These are phyloP conservation scores for Saprolegnia parasitica DNA, from an alignment of 352 stramenopile species.

Conservation along the genomic window DNA sequence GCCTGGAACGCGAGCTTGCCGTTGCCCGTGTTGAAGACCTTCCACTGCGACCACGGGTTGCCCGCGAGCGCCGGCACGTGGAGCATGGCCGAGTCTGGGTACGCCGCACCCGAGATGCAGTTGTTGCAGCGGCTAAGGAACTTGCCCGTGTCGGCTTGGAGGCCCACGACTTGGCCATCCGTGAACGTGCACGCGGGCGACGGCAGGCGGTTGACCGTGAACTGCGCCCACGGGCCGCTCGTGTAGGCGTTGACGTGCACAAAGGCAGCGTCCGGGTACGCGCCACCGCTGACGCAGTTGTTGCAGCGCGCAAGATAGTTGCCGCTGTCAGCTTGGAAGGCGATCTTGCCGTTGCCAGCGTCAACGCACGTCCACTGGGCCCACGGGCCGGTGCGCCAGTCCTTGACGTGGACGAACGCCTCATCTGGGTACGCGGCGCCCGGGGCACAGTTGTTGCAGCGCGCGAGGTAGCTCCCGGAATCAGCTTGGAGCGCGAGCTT, in stretches of 20 bases:
- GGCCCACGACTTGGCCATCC: not conserved
- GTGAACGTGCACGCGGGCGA: not conserved
- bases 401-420: constrained; percentile 11
- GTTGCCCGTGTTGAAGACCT: not conserved
- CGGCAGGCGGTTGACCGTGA: too few relatives aligned
- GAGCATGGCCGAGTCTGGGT: constrained; percentile 13
- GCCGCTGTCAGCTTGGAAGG: constrained; percentile 2
- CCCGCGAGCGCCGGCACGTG: not conserved
- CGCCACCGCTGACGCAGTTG: not conserved
- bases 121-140: constrained; percentile 14
- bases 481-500: constrained; percentile 24
- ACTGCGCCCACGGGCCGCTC: too few relatives aligned
- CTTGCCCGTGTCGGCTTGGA: constrained; percentile 22
- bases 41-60: constrained; percentile 7
- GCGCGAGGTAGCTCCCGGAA: constrained; percentile 14
- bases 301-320: constrained; percentile 16
- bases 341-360: constrained; percentile 24
- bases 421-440: not conserved
- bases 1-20: constrained; percentile 25
- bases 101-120: constrained; percentile 6
- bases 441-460: constrained; percentile 22
- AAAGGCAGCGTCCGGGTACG: constrained; percentile 1
- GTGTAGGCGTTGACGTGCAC: not conserved
- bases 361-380: constrained; percentile 10
- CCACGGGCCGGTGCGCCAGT: constrained; percentile 4